Percentiles rank a stretch among this genome's conserved stretches.
Conservation (phyloP, 2,329 filamentous ascomycete genomes). For the Cladosporium sp. region DNA sequence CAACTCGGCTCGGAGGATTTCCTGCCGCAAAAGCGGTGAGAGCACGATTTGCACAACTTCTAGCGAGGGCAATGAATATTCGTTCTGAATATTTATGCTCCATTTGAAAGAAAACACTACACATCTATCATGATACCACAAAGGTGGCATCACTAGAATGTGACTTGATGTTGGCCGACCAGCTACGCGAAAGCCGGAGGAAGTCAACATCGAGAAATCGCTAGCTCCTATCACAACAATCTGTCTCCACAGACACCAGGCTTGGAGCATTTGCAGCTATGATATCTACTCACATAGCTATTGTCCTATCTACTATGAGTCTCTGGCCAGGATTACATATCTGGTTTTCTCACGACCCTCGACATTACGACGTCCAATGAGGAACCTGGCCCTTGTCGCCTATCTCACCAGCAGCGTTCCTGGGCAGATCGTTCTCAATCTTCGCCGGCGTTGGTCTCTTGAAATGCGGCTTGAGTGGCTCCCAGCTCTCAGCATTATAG, state of each 20-base stretch:
- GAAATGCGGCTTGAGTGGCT: conserved; percentile 50
- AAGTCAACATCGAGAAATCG: not conserved
- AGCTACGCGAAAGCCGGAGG: not conserved
- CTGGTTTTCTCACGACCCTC: not conserved
- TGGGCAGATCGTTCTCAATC: conserved; percentile 25
- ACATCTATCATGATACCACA: not conserved
- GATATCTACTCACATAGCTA: too few relatives aligned
- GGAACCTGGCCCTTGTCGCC: conserved; percentile 32
- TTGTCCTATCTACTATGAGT: not conserved
- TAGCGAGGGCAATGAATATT: not conserved
- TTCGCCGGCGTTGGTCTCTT: conserved; percentile 22
- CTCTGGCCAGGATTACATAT: not conserved
- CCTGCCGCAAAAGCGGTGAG: conserved; percentile 13
- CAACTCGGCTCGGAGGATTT: not conserved
- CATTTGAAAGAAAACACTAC: too few relatives aligned
- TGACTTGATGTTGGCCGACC: too few relatives aligned
- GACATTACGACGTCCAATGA: conserved; percentile 26
- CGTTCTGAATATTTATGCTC: too few relatives aligned
- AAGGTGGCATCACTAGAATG: too few relatives aligned
- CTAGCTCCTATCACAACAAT: not conserved
- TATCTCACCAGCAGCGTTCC: conserved; percentile 24
- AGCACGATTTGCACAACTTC: not conserved
- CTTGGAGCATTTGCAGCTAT: not conserved
- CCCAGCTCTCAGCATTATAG: conserved; percentile 84
- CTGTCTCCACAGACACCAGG: not conserved